Base-by-base conservation (phyloP, 1,284 basidiomycete genomes). In the Athelia sp. region DNA sequence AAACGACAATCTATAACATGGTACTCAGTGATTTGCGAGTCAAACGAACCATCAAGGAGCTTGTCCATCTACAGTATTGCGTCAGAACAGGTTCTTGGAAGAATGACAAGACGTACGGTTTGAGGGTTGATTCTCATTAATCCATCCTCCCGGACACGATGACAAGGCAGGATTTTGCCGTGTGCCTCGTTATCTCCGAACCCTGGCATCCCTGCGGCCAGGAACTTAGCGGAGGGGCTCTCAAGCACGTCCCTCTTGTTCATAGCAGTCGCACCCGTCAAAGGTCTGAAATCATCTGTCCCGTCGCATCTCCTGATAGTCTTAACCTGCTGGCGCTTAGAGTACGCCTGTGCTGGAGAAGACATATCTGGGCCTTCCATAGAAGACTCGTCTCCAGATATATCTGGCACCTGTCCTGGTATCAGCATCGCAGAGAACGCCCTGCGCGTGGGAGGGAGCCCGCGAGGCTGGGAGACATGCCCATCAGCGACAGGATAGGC, bases 1-100 rank as follows among this genome's bases (percentile, higher is more conserved):
- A 99, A 99, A 23, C 96, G 90, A 67, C 97, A 99, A 71, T 99
- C 96, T 60, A 99, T 86, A 49, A 99, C 71, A 54, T 88, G 78
- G 65, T 77, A 95, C 43, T 81, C 75, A 36, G 76, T 73, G 54
- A 95, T 82, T 55, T 78, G 70, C 23, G 75, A 62, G 48, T 81
- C 67, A 64, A 81, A 97, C 53, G 70, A 71, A 23, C 94, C 93
- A 48, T 83, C 79, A 34, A 97, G 67, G 15, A 97, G 72, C 18
- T 75, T 72, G 57, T 92, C 78, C 60, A 95, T 67, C 91, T 93
- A 53, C 38, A 49, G 56, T 32, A 17, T 49, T 54, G 31, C 15
- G 18, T 46, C 23, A 34, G 19, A 24, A 4, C 13, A 43, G 14
- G 36, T 40, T n/a, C 50, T 13, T 52, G 17, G 23, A 45, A n/a